These are phyloP conservation scores for Dysphania ambrosioides DNA, from an alignment of 148 eudicot species.

Conservation along the genomic window DNA sequence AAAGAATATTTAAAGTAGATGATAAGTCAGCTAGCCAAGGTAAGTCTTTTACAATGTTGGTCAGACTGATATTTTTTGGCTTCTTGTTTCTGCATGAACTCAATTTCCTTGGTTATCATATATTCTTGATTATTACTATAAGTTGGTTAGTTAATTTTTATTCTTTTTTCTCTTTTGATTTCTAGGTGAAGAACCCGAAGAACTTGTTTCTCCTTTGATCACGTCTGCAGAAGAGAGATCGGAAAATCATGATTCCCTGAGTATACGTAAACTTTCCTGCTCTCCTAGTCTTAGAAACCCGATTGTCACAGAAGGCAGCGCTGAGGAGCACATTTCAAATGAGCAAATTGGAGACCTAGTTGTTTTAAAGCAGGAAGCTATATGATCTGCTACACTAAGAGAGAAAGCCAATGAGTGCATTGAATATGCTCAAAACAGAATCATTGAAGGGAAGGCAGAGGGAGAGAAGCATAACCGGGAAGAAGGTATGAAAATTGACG, in stretches of 20 bases:
- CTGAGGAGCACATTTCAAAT: neutral
- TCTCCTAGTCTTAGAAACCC: neutral
- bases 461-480: neutral
- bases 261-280: neutral
- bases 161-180: neutral
- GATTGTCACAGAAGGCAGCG: neutral
- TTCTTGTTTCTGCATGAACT: neutral
- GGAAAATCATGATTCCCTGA: neutral
- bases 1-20: neutral
- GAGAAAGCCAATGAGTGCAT: neutral
- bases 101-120: neutral
- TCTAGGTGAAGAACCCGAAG: neutral
- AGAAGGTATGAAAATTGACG: conserved; percentile 3
- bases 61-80: neutral
- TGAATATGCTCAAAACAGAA: neutral
- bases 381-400: neutral
- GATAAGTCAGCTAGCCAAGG: neutral
- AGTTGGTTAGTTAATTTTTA: neutral
- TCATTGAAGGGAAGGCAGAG: neutral
- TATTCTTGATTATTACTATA: neutral
- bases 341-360: neutral
- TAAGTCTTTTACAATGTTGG: neutral
- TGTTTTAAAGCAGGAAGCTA: neutral
- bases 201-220: neutral
- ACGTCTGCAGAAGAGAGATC: neutral